phyloP scores from a whole-genome alignment of 331 rosid species.

The Dryas integrifolia region DNA sequence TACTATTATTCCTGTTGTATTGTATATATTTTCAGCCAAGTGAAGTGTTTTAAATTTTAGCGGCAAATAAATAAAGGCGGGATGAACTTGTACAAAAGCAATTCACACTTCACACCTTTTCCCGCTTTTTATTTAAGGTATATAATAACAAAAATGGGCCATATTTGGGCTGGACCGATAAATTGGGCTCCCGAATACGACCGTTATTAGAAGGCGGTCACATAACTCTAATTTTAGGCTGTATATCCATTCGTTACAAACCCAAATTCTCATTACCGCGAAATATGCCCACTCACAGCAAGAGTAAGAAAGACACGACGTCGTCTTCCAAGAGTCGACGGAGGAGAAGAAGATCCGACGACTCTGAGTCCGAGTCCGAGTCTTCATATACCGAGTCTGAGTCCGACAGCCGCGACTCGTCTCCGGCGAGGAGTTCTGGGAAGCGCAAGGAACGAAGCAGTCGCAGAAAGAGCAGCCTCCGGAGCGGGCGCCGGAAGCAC shows the following conservation, averaged over 20 bases:
- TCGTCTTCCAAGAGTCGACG: conserved; percentile 38
- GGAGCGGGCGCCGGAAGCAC: conserved; percentile 28
- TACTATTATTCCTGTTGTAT: too few species aligned
- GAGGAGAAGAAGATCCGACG: conserved; percentile 27
- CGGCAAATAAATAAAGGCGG: neutral
- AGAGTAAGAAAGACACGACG: conserved; percentile 18
- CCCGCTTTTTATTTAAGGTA: too few species aligned
- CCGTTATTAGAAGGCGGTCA: neutral
- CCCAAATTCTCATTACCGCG: neutral
- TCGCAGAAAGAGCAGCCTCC: conserved; percentile 31
- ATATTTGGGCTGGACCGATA: neutral
- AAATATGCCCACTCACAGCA: conserved; percentile 31
- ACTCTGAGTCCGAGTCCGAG: conserved; percentile 33
- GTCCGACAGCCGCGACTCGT: conserved; percentile 34
- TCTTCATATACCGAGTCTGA: conserved; percentile 32
- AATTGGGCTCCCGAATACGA: neutral
- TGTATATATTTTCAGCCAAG: too few species aligned
- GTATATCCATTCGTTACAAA: neutral
- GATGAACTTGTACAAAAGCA: too few species aligned
- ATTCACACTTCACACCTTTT: too few species aligned
- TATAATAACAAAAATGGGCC: neutral
- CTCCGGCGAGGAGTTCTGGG: conserved; percentile 33
- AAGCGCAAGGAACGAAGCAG: conserved; percentile 30
- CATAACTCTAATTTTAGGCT: neutral
- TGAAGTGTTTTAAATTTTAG: neutral